These are phyloP conservation scores for Heterobasidion annosum DNA, from an alignment of 1,284 basidiomycete genomes.

Conservation along the genomic window DNA sequence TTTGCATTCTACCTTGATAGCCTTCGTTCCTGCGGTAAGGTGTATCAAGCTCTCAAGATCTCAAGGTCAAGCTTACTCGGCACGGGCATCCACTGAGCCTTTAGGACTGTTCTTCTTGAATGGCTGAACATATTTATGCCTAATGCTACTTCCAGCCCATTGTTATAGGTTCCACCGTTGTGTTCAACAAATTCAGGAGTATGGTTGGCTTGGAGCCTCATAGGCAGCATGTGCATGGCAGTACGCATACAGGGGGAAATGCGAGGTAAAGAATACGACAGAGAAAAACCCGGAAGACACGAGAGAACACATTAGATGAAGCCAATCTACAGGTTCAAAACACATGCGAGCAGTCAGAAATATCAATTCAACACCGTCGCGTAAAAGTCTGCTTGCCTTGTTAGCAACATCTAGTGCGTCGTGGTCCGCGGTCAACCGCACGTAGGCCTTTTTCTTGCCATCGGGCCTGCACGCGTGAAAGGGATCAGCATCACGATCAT, in stretches of 20 bases:
- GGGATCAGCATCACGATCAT: not conserved
- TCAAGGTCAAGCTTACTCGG: too few relatives aligned
- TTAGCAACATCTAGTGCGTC: slow-evolving; percentile 98
- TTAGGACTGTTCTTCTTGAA: too few relatives aligned
- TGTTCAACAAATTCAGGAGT: too few relatives aligned
- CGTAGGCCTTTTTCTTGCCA: slow-evolving; percentile 99
- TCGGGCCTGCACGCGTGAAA: slow-evolving; percentile 61
- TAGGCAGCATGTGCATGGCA: not conserved
- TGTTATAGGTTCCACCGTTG: too few relatives aligned
- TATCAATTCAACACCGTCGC: not conserved
- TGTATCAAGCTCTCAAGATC: too few relatives aligned
- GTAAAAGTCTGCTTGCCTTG: slow-evolving; percentile 57
- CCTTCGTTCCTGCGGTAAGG: too few relatives aligned
- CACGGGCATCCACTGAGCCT: too few relatives aligned
- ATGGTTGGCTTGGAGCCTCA: not conserved
- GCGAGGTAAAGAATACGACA: not conserved
- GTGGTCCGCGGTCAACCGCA: slow-evolving; percentile 90
- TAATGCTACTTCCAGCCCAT: too few relatives aligned
- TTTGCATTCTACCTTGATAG: too few relatives aligned
- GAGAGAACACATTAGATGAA: slow-evolving; percentile 1
- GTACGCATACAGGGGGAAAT: not conserved
- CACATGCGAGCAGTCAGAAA: not conserved
- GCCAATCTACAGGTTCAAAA: not conserved
- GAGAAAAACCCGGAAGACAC: not conserved
- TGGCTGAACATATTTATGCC: too few relatives aligned